Evolutionary conservation across 2,329 filamentous ascomycete genomes (phyloP), one percentile per base, ranked within the genome.

Genomic region (Fusarium chuoi): DNA sequence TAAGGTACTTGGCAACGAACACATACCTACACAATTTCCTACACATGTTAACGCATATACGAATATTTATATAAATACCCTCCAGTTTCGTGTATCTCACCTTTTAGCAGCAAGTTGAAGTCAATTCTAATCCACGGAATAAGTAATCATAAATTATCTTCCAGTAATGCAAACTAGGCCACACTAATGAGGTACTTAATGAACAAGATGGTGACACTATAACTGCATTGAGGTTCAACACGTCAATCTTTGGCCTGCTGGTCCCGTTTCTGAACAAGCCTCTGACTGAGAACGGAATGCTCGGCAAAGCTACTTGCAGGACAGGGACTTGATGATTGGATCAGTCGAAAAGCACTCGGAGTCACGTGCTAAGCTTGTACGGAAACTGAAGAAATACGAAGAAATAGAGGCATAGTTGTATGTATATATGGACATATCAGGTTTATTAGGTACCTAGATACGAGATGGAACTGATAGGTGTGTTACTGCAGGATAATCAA

Each of bases 191-290:
- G 26, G 48, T 24, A 26, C 28, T 42, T 42, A 22, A 33, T 33
- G 33, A 26, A 28, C 20, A 26, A 55, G 39, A 60, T 54, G 45
- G 51, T 62, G 61, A 68, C 57, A 62, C 61, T 36, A 64, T 67
- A 62, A 60, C 63, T 74, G 52, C 41, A 72, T 72, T 42, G 44
- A 66, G 71, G 45, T 69, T 62, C 42, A 44, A 49, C 35, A 51
- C 49, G 59, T 65, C 48, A 65, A 62, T 64, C 39, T 57, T 73
- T 51, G 62, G 58, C 67, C 55, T 52, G 17, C 45, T 49, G 28
- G 38, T 49, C 44, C 48, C 44, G 24, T 39, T 72, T 60, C 45
- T 38, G 36, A 51, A 49, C 39, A 56, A 45, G 26, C 57, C 35
- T 69, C 33, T 57, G 18, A 24, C 38, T 33, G 59, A 41, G 56